Evolutionary conservation across 208 protist genomes (phyloP).

Genomic region (Crithidia sp.): DNA sequence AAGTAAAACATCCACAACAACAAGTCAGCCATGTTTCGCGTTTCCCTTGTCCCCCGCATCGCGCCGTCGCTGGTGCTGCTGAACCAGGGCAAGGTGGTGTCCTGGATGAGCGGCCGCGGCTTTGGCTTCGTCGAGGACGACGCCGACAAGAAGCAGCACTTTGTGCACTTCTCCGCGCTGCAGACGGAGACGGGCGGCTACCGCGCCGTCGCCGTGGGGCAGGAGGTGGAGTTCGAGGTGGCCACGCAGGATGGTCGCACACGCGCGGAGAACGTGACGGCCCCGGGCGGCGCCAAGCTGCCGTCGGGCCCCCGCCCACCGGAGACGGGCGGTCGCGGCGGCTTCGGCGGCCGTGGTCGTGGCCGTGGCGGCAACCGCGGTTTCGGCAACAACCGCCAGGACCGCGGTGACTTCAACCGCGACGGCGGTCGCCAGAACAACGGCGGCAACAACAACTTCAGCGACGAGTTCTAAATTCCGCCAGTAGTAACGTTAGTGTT

Average conservation of each 20-base stretch:
- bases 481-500: not conserved
- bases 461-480: constrained; percentile 79
- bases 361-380: constrained; percentile 34
- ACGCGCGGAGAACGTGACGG: constrained; percentile 89
- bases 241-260: constrained; percentile 86
- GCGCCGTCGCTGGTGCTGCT: constrained; percentile 66
- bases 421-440: constrained; percentile 1
- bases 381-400: constrained; percentile 51
- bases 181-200: constrained; percentile 91
- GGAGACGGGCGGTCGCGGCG: constrained; percentile 52
- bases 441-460: constrained; percentile 69
- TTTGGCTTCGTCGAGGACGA: constrained; percentile 93
- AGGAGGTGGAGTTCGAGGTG: constrained; percentile 93
- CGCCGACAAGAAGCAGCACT: constrained; percentile 91
- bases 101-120: constrained; percentile 89
- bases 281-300: constrained; percentile 77
- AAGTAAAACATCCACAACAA: not conserved
- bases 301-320: constrained; percentile 81
- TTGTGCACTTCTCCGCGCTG: constrained; percentile 92
- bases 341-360: constrained; percentile 48
- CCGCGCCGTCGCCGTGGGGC: constrained; percentile 79
- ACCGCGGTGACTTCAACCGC: constrained; percentile 26
- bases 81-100: constrained; percentile 90
- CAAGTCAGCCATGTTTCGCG: constrained; percentile 63
- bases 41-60: constrained; percentile 53